These are phyloP conservation scores for Fremontodendron californicum DNA, from an alignment of 345 rosid genomes.

Conservation along the genomic window DNA sequence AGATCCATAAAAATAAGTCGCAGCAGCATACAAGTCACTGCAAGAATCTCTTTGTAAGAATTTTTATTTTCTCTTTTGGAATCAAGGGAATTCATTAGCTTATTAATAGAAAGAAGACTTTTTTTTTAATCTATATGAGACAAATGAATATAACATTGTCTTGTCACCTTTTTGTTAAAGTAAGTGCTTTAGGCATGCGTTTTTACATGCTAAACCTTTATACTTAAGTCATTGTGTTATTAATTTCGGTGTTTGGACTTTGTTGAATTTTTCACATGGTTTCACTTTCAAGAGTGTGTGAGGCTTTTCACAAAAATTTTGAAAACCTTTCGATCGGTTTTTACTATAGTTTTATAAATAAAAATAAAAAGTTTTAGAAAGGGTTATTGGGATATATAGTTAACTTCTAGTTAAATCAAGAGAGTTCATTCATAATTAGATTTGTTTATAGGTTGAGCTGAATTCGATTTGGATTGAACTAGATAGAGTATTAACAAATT, in stretches of 20 bases:
- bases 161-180: neutral
- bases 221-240: neutral
- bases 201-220: neutral
- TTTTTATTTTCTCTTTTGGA: neutral
- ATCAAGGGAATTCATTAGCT: neutral
- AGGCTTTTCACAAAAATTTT: constrained; percentile 10
- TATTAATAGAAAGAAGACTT: too few relatives aligned
- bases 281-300: neutral
- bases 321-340: too few relatives aligned
- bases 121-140: too few relatives aligned
- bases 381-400: too few relatives aligned
- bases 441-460: too few relatives aligned
- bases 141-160: neutral
- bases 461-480: too few relatives aligned
- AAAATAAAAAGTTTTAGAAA: too few relatives aligned
- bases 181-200: neutral
- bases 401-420: too few relatives aligned
- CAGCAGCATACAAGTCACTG: too few relatives aligned
- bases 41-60: neutral
- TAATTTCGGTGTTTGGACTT: constrained; percentile 12
- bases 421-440: too few relatives aligned
- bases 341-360: too few relatives aligned
- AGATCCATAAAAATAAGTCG: neutral
- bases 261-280: constrained; percentile 21
- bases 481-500: too few relatives aligned